Evolutionary conservation across 2,329 filamentous ascomycete species (phyloP).

Genomic region (Xylariaceae sp.): DNA sequence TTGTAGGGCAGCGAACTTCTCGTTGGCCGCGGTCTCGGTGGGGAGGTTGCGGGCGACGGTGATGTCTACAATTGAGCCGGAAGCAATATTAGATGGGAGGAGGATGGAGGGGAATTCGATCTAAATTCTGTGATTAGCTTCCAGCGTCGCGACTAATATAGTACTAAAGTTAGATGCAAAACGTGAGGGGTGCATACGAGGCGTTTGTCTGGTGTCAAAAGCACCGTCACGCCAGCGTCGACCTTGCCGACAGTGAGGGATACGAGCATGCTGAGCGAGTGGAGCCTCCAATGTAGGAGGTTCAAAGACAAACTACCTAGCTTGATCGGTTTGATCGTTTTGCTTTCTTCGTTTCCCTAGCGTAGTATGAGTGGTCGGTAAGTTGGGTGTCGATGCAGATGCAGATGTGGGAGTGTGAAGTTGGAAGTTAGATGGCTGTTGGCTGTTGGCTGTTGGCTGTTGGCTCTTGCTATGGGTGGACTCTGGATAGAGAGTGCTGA

Average conservation of each 20-base stretch:
- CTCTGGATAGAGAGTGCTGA: not conserved
- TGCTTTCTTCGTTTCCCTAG: not conserved
- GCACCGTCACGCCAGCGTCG: constrained; percentile 94
- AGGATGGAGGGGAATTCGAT: constrained; percentile 99
- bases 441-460: no score
- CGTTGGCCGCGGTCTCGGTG: constrained; percentile 69
- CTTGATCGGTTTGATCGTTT: not conserved
- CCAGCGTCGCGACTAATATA: not conserved
- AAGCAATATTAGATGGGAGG: constrained; percentile 88
- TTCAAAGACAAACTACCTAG: not conserved
- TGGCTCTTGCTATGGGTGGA: not conserved
- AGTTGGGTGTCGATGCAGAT: not conserved
- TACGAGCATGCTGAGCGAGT: constrained; percentile 67
- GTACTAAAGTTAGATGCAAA: not conserved
- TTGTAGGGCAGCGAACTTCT: constrained; percentile 79
- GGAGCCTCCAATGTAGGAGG: not conserved
- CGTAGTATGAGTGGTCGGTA: not conserved
- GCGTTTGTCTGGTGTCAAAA: constrained; percentile 93
- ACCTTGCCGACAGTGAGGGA: constrained; percentile 98
- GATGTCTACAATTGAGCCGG: constrained; percentile 96
- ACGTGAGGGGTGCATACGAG: constrained; percentile 55
- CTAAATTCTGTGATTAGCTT: constrained; percentile 42
- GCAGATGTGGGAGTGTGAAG: not conserved
- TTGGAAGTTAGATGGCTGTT: not conserved
- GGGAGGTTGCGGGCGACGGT: constrained; percentile 80